phyloP scores from a whole-genome alignment of 176 grass and related monocot genomes.

The Avena sativa region DNA sequence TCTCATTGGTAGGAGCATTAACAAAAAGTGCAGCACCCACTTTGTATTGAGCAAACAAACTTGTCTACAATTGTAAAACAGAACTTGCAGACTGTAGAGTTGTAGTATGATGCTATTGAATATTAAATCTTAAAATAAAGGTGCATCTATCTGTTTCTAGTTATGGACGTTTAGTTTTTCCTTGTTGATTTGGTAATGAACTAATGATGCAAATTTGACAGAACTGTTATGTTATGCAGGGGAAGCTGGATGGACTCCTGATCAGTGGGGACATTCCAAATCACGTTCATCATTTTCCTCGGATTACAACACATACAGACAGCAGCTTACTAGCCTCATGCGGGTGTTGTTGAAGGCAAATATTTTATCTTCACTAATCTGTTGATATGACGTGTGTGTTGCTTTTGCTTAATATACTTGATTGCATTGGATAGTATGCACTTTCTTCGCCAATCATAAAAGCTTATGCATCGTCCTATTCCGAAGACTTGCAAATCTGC shows the following conservation, averaged over 20 bases:
- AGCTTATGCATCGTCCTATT: conserved; percentile 25
- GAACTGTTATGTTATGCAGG: conserved; percentile 57
- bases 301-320: conserved; percentile 73
- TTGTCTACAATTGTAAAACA: not conserved
- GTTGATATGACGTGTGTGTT: not conserved
- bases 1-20: not conserved
- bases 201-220: conserved; percentile 22
- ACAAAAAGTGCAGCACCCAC: not conserved
- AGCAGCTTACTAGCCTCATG: conserved; percentile 81
- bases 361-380: conserved; percentile 46
- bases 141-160: conserved; percentile 6
- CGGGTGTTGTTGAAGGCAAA: conserved; percentile 79
- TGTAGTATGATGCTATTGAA: not conserved
- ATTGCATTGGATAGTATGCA: conserved; percentile 13
- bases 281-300: conserved; percentile 68
- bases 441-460: not conserved
- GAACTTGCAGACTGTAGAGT: conserved; percentile 2
- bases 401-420: conserved; percentile 15
- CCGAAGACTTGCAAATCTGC: conserved; percentile 2
- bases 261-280: conserved; percentile 97
- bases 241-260: conserved; percentile 96
- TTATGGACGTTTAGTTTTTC: not conserved
- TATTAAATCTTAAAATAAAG: not conserved
- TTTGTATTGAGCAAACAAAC: not conserved
- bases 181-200: conserved; percentile 23